Base-by-base conservation (phyloP, 176 grass and related monocot species). In the Guadua angustifolia region DNA sequence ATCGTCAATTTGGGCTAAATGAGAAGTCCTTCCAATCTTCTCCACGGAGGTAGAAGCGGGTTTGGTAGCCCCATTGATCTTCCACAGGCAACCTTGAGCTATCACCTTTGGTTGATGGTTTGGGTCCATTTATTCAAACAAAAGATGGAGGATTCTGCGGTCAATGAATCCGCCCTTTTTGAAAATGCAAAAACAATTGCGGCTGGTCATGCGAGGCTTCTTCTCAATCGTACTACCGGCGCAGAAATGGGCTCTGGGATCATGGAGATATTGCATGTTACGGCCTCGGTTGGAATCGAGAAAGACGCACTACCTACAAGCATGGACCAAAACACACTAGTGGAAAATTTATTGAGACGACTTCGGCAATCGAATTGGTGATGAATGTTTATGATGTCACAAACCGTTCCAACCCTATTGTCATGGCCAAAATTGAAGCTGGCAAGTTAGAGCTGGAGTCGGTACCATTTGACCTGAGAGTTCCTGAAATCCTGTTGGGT, bases 211-310 rank as follows among this genome's bases (percentile, higher is more conserved):
- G 96, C 96, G n/a, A 99, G 75, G 89, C 87, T 64, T 99, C 96
- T 55, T 88, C 87, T 14, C 93, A 1, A 88, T 99, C n/a, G 96
- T 99, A 71, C 61, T 99, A n/a, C 96, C 96, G 3, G 93, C n/a
- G n/a, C 93, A 74, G 96, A 99, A 80, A 99, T 99, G 96, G 96
- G 96, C 35, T 93, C 91, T 77, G 93, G 91, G 50, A 92, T 99
- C 81, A 94, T 99, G 96, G 96, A 95, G 58, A 92, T 95, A 87
- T 81, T 99, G 74, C 96, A 94, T 19, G 88, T 75, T 43, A 67
- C 95, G 40, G 96, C 93, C n/a, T 94, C 91, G 24, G 91, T 92
- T 84, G 96, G 96, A 75, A 95, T 99, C 19, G 91, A 99, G 73
- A n/a, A 99, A 95, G 65, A n/a, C n/a, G n/a, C n/a, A n/a, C n/a